Evolutionary conservation across 768 basidiomycete genomes (phyloP).

Genomic region (Russula abietina): DNA sequence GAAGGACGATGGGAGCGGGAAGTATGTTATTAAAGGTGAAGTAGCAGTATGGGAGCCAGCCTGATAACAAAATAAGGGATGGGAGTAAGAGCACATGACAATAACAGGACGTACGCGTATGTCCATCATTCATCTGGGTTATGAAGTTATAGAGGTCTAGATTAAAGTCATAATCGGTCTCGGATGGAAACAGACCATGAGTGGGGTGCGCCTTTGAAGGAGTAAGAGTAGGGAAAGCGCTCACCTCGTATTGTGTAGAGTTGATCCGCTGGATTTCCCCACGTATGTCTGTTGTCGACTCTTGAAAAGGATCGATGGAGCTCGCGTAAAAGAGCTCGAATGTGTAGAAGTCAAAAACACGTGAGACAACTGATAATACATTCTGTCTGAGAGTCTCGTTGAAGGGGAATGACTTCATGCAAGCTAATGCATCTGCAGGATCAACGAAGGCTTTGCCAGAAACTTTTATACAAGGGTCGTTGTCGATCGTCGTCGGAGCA

Average conservation of each 20-base stretch:
- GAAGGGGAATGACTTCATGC: constrained; percentile 35
- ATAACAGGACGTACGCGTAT: constrained; percentile 43
- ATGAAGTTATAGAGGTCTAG: constrained; percentile 50
- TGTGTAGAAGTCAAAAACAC: constrained; percentile 38
- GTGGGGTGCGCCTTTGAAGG: too few species aligned
- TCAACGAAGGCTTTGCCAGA: constrained; percentile 40
- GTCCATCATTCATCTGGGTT: constrained; percentile 56
- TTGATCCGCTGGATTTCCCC: constrained; percentile 44
- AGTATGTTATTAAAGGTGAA: constrained; percentile 40
- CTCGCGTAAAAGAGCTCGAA: constrained; percentile 37
- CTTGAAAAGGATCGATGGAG: constrained; percentile 36
- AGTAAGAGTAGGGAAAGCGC: not conserved
- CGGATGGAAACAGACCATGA: not conserved
- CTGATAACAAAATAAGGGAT: constrained; percentile 28
- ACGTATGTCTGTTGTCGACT: constrained; percentile 51
- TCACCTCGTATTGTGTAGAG: constrained; percentile 41
- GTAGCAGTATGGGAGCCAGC: constrained; percentile 55
- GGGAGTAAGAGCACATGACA: not conserved
- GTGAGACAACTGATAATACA: constrained; percentile 32
- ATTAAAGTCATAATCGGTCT: constrained; percentile 67
- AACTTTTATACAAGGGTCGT: constrained; percentile 33
- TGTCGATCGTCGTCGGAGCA: constrained; percentile 6
- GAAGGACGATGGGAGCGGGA: constrained; percentile 43
- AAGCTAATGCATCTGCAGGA: constrained; percentile 49
- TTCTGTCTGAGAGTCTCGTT: constrained; percentile 37